Base-by-base conservation (phyloP, 2,329 filamentous ascomycete genomes). In the Emmonsia crescens region DNA sequence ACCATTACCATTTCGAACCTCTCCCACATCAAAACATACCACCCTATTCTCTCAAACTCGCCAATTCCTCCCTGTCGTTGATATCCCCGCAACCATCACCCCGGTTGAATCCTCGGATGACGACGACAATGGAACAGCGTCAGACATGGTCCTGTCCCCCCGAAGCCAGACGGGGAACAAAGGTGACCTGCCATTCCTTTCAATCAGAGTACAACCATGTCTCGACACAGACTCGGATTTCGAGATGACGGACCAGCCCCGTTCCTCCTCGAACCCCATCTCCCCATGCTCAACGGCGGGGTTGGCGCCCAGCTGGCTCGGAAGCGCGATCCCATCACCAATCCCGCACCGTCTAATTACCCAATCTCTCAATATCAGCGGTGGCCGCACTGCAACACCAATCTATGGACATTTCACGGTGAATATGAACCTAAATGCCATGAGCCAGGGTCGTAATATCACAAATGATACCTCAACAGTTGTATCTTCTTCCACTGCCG, bases 31-130 rank as follows among this genome's bases (percentile, higher is more conserved):
- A 27, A 65, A 64, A 51, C 68, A 68, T 54, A 66, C 60, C n/a
- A 58, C 60, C 8, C 59, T 64, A 16, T 64, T 67, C 48, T 58
- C 66, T 29, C 66, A 68, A 59, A 54, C 49, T 54, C 59, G 62
- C 42, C 67, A 66, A 19, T 57, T 64, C 55, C 46, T 60, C 8
- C 24, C 54, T 19, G 21, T 42, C 19, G 54, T 29, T 12, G 54
- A 57, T 19, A 57, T 40, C 38, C 64, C 64, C 12, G 61, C 56
- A 10, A 65, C 67, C 33, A 62, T 74, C n/a, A 76, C 72, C 1
- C 73, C 74, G 0, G 68, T 67, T 21, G 73, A 76, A 42, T 73
- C 74, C 1, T 74, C 71, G 10, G 72, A 74, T 29, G 71, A 75
- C 31, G 73, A 75, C 31, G 69, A 60, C 8, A 40, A 55, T 51